Conservation (phyloP, 1,284 basidiomycete genomes). For the Ganoderma resinaceum region DNA sequence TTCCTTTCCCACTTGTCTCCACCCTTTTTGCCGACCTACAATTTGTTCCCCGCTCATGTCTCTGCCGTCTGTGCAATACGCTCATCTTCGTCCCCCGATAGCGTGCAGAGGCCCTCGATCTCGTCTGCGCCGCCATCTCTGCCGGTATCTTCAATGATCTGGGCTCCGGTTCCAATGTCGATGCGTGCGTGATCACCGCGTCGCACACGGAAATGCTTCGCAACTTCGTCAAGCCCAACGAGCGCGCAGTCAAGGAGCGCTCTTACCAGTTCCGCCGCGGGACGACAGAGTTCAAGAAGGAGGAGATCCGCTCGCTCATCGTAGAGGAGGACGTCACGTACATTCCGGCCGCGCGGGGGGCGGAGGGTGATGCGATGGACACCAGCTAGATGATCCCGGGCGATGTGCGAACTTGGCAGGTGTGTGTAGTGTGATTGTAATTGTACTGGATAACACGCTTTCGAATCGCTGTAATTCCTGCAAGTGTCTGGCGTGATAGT, state of each 20-base stretch:
- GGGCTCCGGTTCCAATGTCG: conserved; percentile 97
- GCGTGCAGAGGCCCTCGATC: conserved; percentile 83
- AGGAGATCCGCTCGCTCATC: conserved; percentile 76
- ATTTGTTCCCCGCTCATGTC: neutral
- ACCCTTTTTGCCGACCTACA: neutral
- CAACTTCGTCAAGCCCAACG: conserved; percentile 93
- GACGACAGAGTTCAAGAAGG: conserved; percentile 88
- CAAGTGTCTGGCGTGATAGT: neutral
- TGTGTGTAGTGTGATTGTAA: conserved; percentile 27
- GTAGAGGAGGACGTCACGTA: conserved; percentile 73
- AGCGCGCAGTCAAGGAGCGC: conserved; percentile 84
- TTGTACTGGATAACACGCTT: conserved; percentile 23
- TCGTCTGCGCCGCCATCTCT: conserved; percentile 90
- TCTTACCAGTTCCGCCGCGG: conserved; percentile 87
- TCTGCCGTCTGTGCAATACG: neutral
- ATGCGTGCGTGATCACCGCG: conserved; percentile 94
- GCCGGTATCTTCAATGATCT: conserved; percentile 99
- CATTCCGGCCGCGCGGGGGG: conserved; percentile 39
- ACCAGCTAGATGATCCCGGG: conserved; percentile 39
- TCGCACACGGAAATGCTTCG: conserved; percentile 87
- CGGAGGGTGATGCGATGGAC: conserved; percentile 73
- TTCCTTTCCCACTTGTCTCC: neutral
- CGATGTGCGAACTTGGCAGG: neutral
- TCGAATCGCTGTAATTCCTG: conserved; percentile 9
- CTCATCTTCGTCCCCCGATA: conserved; percentile 42